Evolutionary conservation across 2,329 filamentous ascomycete genomes (phyloP).

Genomic region (Sclerotiophoma versabilis): DNA sequence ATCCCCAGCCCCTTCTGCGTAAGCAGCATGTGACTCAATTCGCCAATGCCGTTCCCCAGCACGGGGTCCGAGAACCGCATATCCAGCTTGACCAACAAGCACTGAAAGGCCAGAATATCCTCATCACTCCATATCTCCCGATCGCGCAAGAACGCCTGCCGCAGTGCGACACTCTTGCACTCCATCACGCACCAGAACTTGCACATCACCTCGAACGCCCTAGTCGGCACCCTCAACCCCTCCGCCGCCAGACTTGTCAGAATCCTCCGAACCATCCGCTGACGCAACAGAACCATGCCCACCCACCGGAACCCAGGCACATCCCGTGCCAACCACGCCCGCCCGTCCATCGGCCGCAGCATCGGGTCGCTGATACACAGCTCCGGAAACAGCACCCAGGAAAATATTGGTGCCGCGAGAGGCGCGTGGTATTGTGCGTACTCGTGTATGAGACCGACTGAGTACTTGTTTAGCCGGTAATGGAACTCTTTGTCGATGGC

Average conservation of each 20-base stretch:
- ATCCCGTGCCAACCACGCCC: slow-evolving; percentile 39
- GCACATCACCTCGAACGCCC: slow-evolving; percentile 58
- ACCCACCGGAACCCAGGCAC: slow-evolving; percentile 73
- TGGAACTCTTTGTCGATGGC: slow-evolving; percentile 51
- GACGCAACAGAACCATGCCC: slow-evolving; percentile 63
- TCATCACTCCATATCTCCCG: slow-evolving; percentile 61
- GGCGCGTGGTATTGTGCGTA: slow-evolving; percentile 64
- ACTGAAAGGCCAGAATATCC: slow-evolving; percentile 67
- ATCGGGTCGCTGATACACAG: slow-evolving; percentile 68
- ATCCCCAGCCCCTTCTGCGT: slow-evolving; percentile 59
- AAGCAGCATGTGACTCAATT: slow-evolving; percentile 57
- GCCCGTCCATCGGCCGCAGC: slow-evolving; percentile 53
- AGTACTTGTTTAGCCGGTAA: slow-evolving; percentile 57
- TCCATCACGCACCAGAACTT: slow-evolving; percentile 80
- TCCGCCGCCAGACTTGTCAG: slow-evolving; percentile 67
- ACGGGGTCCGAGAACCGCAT: slow-evolving; percentile 73
- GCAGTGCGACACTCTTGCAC: slow-evolving; percentile 62
- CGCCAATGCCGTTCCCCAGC: slow-evolving; percentile 57
- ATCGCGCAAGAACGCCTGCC: slow-evolving; percentile 64
- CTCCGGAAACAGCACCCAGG: slow-evolving; percentile 64
- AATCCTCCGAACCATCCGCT: slow-evolving; percentile 60
- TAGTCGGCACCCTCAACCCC: slow-evolving; percentile 58
- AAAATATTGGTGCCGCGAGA: slow-evolving; percentile 64
- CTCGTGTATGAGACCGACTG: slow-evolving; percentile 61
- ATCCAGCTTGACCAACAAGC: slow-evolving; percentile 75